Base-by-base conservation (phyloP, 2,329 filamentous ascomycete genomes). In the Colletotrichum sp. region DNA sequence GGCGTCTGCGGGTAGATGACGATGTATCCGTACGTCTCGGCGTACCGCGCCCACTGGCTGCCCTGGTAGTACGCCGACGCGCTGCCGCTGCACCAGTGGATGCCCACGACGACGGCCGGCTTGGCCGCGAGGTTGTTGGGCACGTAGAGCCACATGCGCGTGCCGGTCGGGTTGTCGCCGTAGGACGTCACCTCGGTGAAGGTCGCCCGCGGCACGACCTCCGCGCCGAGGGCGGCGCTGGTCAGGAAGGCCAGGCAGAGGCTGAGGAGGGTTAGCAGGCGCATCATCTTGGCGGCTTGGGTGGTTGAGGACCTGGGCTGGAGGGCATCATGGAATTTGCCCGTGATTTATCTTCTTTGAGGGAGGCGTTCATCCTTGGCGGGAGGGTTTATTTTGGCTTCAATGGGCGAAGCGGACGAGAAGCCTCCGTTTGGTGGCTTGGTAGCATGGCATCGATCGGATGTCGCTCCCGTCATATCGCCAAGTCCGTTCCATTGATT, bases 11-110 rank as follows among this genome's bases (percentile, higher is more conserved):
- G 88, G 77, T 87, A 89, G 77, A 89, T 86, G 32, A 87, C 81
- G 70, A 93, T 91, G 82, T 90, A 92, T 36, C 90, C 90, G 68
- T 90, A 85, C 36, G 83, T 82, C 76, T 92, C 90, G 18, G 91
- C 89, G n/a, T 90, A 84, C 4, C 83, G 84, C 32, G 88, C 87
- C 81, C 91, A 92, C 5, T 69, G 43, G 1, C 87, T 88, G 73
- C 86, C 86, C 26, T 81, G 83, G 79, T 89, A 90, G 81, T 89
- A 92, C 4, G 85, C 87, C 75, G 86, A 82, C 3, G 88, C 91
- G 3, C 87, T 89, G 21, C 90, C 90, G 34, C 83, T 85, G 83
- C 91, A 93, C 82, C 89, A 91, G 83, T 92, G 88, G 75, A 90
- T 85, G 7, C 88, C 90, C 7, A 92, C 88, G 24, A 92, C 83